Base-by-base conservation (phyloP, 2,329 filamentous ascomycete genomes). In the Scedosporium minutisporum region DNA sequence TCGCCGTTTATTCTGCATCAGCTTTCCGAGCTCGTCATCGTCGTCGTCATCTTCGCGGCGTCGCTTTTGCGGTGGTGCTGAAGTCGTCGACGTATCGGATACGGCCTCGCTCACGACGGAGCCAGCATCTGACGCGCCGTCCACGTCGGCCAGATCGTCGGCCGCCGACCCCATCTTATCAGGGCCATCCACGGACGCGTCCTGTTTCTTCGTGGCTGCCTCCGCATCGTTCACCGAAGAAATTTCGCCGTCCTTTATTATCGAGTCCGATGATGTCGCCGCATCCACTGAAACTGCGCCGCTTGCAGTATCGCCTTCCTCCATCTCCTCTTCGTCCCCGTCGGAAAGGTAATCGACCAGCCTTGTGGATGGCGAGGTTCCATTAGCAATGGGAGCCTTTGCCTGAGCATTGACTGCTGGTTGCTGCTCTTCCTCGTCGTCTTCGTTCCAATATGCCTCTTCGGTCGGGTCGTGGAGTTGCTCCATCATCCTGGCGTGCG, bases 341-440 rank as follows among this genome's bases (percentile, higher is more conserved):
- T 97, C 93, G 44, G 96, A 96, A 0, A 88, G 86, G 71, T 99
- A 99, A 72, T 96, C 91, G 41, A 99, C 95, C 23, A 97, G 78
- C 70, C 88, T 91, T 60, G 83, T 75, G 7, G 83, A 74, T 0
- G 87, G 80, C 21, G 85, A 84, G 14, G 82, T 66, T n/a, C 53
- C 46, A 21, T 62, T 63, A 4, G 60, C 10, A 9, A 62, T 58
- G 12, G 61, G 57, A 6, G 61, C 58, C 41, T 63, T 64, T 10
- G 57, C 41, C 10, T 46, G 29, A 16, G 60, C 14, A 14, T 60
- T 59, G 16, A 60, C 60, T 1, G 55, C 57, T 55, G 5, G 61
- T 27, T 16, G 60, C 68, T 74, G 67, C 61, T 68, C 67, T 63
- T 76, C 68, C 65, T 79, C 77, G 65, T 87, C 79, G 68, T 97